phyloP scores from a whole-genome alignment of 345 rosid genomes.

The Conringia planisiliqua region DNA sequence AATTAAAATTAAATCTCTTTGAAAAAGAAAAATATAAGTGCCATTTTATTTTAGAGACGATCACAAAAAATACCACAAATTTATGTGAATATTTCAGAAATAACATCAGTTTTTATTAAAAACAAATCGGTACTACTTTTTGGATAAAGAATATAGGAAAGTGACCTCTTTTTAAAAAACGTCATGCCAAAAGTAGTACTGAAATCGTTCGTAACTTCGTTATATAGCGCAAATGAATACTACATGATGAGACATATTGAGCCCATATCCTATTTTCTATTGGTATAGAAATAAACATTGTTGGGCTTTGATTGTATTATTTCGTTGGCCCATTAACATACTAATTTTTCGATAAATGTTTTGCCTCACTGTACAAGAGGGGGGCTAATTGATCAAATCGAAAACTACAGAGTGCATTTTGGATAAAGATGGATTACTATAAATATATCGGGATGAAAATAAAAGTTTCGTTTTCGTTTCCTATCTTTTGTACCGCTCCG shows the following conservation, averaged over 20 bases:
- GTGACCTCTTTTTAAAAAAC: not conserved
- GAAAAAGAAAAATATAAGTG: no score
- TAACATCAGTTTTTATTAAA: not conserved
- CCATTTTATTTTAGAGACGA: not conserved
- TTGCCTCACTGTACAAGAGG: not conserved
- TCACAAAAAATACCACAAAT: not conserved
- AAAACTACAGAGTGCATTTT: slow-evolving; percentile 13
- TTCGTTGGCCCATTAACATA: not conserved
- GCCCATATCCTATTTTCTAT: not conserved
- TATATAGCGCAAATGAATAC: not conserved
- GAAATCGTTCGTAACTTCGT: not conserved
- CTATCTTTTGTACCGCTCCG: slow-evolving; percentile 32
- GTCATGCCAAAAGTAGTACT: not conserved
- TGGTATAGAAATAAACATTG: not conserved
- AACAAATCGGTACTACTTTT: not conserved
- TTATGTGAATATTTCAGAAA: not conserved
- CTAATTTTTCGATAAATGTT: not conserved
- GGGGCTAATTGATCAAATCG: slow-evolving; percentile 16
- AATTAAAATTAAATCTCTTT: no score
- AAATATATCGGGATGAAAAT: not conserved
- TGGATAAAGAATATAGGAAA: not conserved
- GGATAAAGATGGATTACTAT: slow-evolving; percentile 8
- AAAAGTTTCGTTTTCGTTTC: not conserved
- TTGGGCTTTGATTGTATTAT: not conserved
- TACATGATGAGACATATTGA: not conserved